A percentile compares a stretch with the other conserved stretches of the same genome.
These are phyloP conservation scores for Boletus hoseneyae DNA, from an alignment of 1,284 basidiomycete species.

Conservation along the genomic window DNA sequence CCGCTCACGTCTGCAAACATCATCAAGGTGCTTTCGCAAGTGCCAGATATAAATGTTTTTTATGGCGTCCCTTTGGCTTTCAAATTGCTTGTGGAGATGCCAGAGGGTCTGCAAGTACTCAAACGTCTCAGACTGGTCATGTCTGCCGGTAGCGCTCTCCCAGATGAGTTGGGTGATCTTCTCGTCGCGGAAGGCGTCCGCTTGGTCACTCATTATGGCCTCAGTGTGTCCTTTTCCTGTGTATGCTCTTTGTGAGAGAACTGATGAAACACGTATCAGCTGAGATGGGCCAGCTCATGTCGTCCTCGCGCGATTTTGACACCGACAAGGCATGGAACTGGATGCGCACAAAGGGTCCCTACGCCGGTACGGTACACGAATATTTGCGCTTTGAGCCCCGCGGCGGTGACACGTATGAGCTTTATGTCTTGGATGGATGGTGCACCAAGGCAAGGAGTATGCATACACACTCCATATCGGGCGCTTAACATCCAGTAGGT, in stretches of 20 bases:
- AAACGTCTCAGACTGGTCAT: conserved; percentile 50
- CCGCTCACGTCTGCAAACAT: conserved; percentile 51
- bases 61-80: conserved; percentile 18
- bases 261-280: conserved; percentile 1
- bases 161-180: conserved; percentile 53
- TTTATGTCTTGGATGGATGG: conserved; percentile 55
- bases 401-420: conserved; percentile 47
- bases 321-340: conserved; percentile 62
- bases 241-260: too few species aligned
- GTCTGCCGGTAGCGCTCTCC: conserved; percentile 44
- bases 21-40: conserved; percentile 31
- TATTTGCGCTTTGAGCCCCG: conserved; percentile 47
- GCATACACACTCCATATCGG: neutral
- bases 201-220: conserved; percentile 55
- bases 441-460: conserved; percentile 41
- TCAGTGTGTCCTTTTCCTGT: conserved; percentile 24
- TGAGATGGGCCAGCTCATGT: conserved; percentile 45
- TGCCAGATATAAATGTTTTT: conserved; percentile 19
- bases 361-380: conserved; percentile 22
- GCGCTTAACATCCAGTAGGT: conserved; percentile 17
- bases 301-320: conserved; percentile 47
- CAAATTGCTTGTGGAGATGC: conserved; percentile 49
- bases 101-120: conserved; percentile 47
- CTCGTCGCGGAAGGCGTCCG: conserved; percentile 50
- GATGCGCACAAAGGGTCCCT: conserved; percentile 37